These are phyloP conservation scores for Przewalskia tangutica DNA, from an alignment of 257 asterid genomes.

Conservation along the genomic window DNA sequence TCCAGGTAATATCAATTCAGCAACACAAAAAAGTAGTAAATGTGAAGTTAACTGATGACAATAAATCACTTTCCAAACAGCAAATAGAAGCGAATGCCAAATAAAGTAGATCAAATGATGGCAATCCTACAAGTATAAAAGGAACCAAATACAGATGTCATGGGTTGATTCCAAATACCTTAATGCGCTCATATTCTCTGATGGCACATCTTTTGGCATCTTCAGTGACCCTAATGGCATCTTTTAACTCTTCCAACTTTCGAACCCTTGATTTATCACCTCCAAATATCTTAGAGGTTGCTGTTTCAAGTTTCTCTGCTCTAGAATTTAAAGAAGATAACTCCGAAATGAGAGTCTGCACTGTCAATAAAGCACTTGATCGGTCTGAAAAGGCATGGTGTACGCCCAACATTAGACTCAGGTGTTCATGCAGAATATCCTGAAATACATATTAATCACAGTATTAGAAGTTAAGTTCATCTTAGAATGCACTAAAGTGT, in stretches of 20 bases:
- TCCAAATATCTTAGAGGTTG: slow-evolving; percentile 70
- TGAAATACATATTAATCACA: slow-evolving; percentile 22
- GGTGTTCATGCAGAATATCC: slow-evolving; percentile 78
- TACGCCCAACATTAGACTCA: slow-evolving; percentile 82
- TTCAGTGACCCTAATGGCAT: slow-evolving; percentile 73
- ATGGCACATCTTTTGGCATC: slow-evolving; percentile 79
- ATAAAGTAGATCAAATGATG: neutral
- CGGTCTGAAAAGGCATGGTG: slow-evolving; percentile 87
- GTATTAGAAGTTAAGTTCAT: neutral
- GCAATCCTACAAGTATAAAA: neutral
- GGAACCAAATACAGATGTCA: neutral
- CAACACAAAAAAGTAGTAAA: neutral
- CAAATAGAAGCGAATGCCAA: neutral
- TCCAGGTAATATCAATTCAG: neutral
- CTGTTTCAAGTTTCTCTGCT: slow-evolving; percentile 71
- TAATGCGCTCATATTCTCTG: slow-evolving; percentile 79
- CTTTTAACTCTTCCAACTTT: slow-evolving; percentile 63
- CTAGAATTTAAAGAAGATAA: slow-evolving; percentile 68
- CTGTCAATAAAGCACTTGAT: slow-evolving; percentile 83
- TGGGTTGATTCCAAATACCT: slow-evolving; percentile 37
- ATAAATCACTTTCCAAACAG: neutral
- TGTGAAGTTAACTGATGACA: neutral
- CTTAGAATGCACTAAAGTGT: neutral
- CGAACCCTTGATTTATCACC: slow-evolving; percentile 71
- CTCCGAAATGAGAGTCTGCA: slow-evolving; percentile 90